Evolutionary conservation across 116 monocot genomes (phyloP).

Genomic region (Cymodocea nodosa): DNA sequence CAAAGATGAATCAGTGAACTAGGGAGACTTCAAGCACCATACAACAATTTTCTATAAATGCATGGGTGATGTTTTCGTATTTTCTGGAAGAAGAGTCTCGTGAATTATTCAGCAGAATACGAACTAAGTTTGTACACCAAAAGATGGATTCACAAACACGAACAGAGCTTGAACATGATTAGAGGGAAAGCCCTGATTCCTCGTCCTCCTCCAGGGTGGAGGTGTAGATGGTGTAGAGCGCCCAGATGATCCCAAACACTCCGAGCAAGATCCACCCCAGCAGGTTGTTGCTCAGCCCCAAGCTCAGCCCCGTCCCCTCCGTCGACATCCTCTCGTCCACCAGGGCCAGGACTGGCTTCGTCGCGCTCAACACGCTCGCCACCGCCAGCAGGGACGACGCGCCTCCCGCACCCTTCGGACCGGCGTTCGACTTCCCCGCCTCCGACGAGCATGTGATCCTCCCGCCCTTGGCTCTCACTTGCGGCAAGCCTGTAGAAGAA

Average conservation of each 20-base stretch:
- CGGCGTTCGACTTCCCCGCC: slow-evolving; percentile 5
- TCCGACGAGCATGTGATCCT: slow-evolving; percentile 38
- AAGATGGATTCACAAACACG: neutral
- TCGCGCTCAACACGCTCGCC: slow-evolving; percentile 26
- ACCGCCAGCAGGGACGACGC: slow-evolving; percentile 22
- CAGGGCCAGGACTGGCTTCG: slow-evolving; percentile 58
- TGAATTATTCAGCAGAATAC: no score
- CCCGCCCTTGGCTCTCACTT: slow-evolving; percentile 27
- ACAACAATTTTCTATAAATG: no score
- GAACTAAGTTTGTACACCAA: slow-evolving; percentile 2
- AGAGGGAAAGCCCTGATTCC: slow-evolving; percentile 24
- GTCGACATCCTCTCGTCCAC: slow-evolving; percentile 90
- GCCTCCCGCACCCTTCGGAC: neutral
- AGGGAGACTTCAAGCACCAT: no score
- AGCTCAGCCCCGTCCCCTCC: slow-evolving; percentile 79
- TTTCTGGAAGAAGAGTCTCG: no score
- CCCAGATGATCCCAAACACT: slow-evolving; percentile 83
- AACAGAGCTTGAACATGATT: neutral
- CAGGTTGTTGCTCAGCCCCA: slow-evolving; percentile 83
- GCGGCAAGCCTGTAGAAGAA: slow-evolving; percentile 36
- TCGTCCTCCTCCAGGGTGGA: slow-evolving; percentile 59
- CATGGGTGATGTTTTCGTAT: no score
- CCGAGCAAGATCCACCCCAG: slow-evolving; percentile 75
- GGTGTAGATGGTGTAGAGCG: slow-evolving; percentile 70
- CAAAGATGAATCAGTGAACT: no score